A percentile compares a stretch with the other conserved stretches of the same genome.
These are phyloP conservation scores for Leccinum boreale DNA, from an alignment of 768 basidiomycete species.

Conservation along the genomic window DNA sequence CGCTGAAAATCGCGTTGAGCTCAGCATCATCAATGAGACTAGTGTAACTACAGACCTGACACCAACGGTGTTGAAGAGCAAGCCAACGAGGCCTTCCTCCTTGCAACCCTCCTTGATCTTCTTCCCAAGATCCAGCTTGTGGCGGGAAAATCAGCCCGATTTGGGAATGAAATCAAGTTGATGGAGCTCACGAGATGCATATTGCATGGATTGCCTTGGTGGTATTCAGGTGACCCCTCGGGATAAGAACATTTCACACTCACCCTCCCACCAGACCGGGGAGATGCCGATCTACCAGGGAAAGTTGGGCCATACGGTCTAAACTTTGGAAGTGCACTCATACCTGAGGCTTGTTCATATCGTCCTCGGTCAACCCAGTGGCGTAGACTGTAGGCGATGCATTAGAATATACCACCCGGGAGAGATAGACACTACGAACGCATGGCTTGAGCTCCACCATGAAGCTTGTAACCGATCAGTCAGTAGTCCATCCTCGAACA, in stretches of 20 bases:
- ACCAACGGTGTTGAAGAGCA: constrained; percentile 84
- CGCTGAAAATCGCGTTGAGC: constrained; percentile 38
- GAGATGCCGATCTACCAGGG: constrained; percentile 74
- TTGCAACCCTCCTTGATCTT: constrained; percentile 81
- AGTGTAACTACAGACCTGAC: constrained; percentile 52
- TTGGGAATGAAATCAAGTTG: neutral
- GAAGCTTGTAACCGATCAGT: constrained; percentile 35
- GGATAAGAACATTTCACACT: neutral
- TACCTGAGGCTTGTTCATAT: constrained; percentile 85
- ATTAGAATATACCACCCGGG: neutral
- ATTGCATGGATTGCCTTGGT: constrained; percentile 81
- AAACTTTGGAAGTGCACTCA: constrained; percentile 1
- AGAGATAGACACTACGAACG: constrained; percentile 43
- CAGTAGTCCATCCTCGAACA: neutral
- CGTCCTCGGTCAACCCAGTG: constrained; percentile 69
- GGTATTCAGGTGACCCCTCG: neutral
- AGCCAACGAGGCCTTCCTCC: constrained; percentile 75
- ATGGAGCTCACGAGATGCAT: constrained; percentile 60
- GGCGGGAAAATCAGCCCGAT: neutral
- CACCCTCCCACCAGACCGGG: constrained; percentile 91
- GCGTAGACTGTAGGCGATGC: constrained; percentile 54
- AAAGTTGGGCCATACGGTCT: constrained; percentile 5
- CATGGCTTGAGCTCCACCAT: constrained; percentile 85
- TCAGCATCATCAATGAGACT: neutral
- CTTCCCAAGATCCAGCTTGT: constrained; percentile 72